These are phyloP conservation scores for Rhodosporidiobolus odoratus DNA, from an alignment of 768 basidiomycete species.

Conservation along the genomic window DNA sequence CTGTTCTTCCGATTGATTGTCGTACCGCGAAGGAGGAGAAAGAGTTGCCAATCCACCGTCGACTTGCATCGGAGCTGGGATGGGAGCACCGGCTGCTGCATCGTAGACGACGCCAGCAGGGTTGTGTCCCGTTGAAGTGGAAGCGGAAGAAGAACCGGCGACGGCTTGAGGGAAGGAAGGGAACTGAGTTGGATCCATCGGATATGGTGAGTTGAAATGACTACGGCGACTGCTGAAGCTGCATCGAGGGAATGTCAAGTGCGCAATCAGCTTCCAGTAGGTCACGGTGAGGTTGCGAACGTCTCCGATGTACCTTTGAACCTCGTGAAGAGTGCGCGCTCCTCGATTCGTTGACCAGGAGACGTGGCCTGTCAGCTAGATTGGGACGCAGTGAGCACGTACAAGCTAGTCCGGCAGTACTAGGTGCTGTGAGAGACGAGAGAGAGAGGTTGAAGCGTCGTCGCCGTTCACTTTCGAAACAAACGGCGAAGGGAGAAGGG, in stretches of 20 bases:
- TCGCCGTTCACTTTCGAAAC: background rate
- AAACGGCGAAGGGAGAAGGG: background rate
- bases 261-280: no score
- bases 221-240: background rate
- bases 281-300: background rate
- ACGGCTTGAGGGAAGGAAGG: background rate
- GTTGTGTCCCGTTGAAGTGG: background rate
- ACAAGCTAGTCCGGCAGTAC: no score
- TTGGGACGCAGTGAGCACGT: background rate
- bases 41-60: background rate
- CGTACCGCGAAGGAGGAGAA: background rate
- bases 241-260: background rate
- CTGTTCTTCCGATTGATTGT: background rate
- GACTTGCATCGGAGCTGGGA: background rate
- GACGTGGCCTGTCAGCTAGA: no score
- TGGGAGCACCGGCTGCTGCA: background rate
- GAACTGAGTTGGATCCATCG: no score
- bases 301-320: constrained; percentile 11
- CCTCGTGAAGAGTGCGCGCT: background rate
- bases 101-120: background rate
- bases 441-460: background rate
- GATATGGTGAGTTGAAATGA: background rate
- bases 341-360: no score
- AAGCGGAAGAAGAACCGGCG: background rate
- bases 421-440: no score